phyloP scores from a whole-genome alignment of 192 early-diverging fungal genomes.

The Entomortierella parvispora region DNA sequence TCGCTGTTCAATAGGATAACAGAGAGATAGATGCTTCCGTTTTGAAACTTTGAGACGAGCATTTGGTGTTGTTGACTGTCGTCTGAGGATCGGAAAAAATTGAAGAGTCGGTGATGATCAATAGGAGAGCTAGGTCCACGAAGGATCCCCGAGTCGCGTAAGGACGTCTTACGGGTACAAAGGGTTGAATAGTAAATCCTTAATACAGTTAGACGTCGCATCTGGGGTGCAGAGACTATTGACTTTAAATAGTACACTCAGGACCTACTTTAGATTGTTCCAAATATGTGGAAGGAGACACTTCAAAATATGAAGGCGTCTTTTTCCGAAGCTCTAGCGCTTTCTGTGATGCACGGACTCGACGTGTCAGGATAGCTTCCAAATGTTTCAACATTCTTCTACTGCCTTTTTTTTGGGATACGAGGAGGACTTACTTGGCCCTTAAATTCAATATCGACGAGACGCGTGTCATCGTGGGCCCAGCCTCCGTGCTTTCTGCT shows the following conservation, averaged over 20 bases:
- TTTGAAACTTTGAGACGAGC: constrained; percentile 46
- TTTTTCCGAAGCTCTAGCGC: constrained; percentile 43
- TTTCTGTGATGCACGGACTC: constrained; percentile 8
- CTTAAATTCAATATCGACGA: constrained; percentile 40
- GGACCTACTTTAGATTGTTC: constrained; percentile 36
- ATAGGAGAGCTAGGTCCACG: constrained; percentile 33
- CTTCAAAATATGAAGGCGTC: constrained; percentile 34
- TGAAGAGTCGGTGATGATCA: constrained; percentile 38
- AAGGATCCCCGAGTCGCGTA: constrained; percentile 26
- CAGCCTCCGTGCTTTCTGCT: constrained; percentile 51
- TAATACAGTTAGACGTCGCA: background rate
- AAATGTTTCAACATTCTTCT: background rate
- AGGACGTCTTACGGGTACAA: constrained; percentile 8
- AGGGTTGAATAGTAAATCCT: background rate
- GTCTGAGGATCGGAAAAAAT: constrained; percentile 35
- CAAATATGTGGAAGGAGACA: constrained; percentile 2
- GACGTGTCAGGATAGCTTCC: too few species aligned
- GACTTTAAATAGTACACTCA: background rate
- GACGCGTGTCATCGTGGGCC: constrained; percentile 39
- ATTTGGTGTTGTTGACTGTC: constrained; percentile 8
- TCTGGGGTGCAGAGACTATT: background rate
- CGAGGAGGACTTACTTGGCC: constrained; percentile 16
- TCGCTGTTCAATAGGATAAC: constrained; percentile 55
- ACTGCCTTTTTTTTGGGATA: background rate
- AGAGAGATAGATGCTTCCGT: constrained; percentile 53